A percentile compares a stretch with the other conserved stretches of the same genome.
These are phyloP conservation scores for Phytophthora idaei DNA, from an alignment of 352 stramenopile genomes.

Conservation along the genomic window DNA sequence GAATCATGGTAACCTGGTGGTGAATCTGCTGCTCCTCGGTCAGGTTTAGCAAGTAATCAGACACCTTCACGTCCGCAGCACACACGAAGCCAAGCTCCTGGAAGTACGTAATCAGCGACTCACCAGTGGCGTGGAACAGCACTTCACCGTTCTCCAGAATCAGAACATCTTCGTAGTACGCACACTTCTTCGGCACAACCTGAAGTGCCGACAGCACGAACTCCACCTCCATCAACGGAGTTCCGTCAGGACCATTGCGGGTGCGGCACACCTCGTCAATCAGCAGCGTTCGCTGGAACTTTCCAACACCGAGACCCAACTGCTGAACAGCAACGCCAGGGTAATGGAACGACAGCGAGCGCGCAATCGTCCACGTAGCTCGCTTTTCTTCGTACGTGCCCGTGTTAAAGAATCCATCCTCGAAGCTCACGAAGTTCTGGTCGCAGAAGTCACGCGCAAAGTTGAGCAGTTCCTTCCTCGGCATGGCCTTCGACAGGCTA, in stretches of 20 bases:
- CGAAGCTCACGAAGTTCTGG: conserved; percentile 38
- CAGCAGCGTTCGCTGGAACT: conserved; percentile 34
- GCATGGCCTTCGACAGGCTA: conserved; percentile 33
- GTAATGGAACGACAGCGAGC: conserved; percentile 39
- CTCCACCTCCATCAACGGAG: conserved; percentile 29
- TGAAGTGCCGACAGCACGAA: conserved; percentile 40
- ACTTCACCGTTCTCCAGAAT: conserved; percentile 44
- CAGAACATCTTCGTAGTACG: conserved; percentile 40
- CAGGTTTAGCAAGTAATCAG: conserved; percentile 46
- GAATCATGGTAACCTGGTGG: conserved; percentile 39
- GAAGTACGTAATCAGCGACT: conserved; percentile 39
- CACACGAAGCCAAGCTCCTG: conserved; percentile 46
- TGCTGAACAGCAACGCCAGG: conserved; percentile 42
- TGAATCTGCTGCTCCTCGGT: conserved; percentile 39
- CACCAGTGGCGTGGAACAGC: conserved; percentile 38
- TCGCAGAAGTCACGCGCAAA: conserved; percentile 43
- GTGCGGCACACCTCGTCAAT: conserved; percentile 37
- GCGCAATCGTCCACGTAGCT: conserved; percentile 36
- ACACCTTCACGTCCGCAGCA: conserved; percentile 30
- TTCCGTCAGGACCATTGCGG: conserved; percentile 17
- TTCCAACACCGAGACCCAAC: conserved; percentile 35
- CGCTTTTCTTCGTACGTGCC: conserved; percentile 43
- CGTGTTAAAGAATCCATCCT: conserved; percentile 38
- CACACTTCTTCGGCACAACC: conserved; percentile 38
- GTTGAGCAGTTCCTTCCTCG: conserved; percentile 36